Percentiles rank a stretch among this genome's conserved stretches.
These are phyloP conservation scores for Tricholoma matsutake DNA, from an alignment of 768 basidiomycete species.

Conservation along the genomic window DNA sequence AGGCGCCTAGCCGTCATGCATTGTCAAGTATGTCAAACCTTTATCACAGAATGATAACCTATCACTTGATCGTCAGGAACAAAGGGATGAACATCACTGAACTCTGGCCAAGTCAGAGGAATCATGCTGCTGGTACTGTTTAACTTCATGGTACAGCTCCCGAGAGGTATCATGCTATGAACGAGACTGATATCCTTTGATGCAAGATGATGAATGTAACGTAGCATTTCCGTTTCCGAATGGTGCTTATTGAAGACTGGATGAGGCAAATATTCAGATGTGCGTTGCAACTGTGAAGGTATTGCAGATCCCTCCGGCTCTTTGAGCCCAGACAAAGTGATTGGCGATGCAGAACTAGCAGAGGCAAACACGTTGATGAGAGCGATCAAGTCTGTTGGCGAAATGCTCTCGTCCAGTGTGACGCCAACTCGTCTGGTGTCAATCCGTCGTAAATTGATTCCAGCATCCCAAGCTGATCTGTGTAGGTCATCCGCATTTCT, in stretches of 20 bases:
- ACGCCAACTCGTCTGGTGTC: conserved; percentile 78
- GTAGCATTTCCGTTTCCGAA: conserved; percentile 98
- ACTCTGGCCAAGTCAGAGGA: conserved; percentile 93
- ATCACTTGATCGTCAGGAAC: conserved; percentile 84
- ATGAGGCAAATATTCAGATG: conserved; percentile 74
- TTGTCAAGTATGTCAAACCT: conserved; percentile 36
- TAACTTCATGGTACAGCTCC: conserved; percentile 97
- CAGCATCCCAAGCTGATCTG: conserved; percentile 52
- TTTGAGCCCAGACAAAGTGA: conserved; percentile 47
- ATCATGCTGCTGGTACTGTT: conserved; percentile 99
- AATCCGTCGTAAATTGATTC: conserved; percentile 83
- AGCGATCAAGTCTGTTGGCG: conserved; percentile 66
- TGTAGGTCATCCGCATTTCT: conserved; percentile 64
- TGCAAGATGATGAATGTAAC: conserved; percentile 92
- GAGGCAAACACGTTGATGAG: conserved; percentile 81
- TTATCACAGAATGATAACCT: conserved; percentile 82
- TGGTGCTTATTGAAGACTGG: conserved; percentile 96
- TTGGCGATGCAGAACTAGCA: conserved; percentile 48
- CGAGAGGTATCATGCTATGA: conserved; percentile 94
- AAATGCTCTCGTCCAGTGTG: conserved; percentile 90
- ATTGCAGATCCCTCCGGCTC: conserved; percentile 44
- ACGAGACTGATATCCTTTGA: conserved; percentile 93
- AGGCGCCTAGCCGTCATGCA: not conserved
- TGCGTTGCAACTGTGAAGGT: conserved; percentile 54
- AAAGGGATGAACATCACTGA: conserved; percentile 88